Conservation (phyloP, 2,329 filamentous ascomycete species). For the Tolypocladium tropicale region DNA sequence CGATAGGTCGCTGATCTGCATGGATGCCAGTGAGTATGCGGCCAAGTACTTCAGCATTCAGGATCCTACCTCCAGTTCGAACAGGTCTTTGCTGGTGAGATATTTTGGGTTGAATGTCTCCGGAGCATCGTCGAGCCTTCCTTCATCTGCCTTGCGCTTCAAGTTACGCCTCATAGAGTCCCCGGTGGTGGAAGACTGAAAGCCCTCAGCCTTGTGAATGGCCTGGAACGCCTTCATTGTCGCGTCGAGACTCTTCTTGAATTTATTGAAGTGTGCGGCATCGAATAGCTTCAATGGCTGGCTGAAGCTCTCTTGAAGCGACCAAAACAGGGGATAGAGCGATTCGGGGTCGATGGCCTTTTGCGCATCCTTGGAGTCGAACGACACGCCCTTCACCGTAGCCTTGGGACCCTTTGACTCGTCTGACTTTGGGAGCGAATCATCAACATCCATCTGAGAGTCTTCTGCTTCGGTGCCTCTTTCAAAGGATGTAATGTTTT, state of each 20-base stretch:
- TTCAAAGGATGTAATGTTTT: conserved; percentile 83
- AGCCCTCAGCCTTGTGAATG: conserved; percentile 38
- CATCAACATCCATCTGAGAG: conserved; percentile 55
- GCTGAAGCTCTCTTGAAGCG: conserved; percentile 82
- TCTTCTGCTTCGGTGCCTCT: conserved; percentile 24
- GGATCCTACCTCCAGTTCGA: conserved; percentile 71
- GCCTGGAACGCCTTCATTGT: conserved; percentile 46
- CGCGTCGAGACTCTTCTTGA: conserved; percentile 66
- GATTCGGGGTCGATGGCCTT: conserved; percentile 54
- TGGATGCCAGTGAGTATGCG: background rate
- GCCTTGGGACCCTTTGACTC: conserved; percentile 19
- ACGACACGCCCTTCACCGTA: conserved; percentile 29
- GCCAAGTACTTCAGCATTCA: no score
- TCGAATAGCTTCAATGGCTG: conserved; percentile 79
- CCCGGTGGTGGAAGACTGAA: conserved; percentile 36
- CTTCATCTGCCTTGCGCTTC: conserved; percentile 57
- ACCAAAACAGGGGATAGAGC: conserved; percentile 91
- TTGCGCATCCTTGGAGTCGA: conserved; percentile 33
- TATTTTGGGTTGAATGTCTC: conserved; percentile 87
- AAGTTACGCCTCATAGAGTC: conserved; percentile 55
- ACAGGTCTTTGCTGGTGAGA: conserved; percentile 91
- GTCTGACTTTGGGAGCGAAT: conserved; percentile 26
- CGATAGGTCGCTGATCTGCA: conserved; percentile 78
- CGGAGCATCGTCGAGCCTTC: conserved; percentile 38
- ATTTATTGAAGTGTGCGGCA: conserved; percentile 59